Evolutionary conservation across 2,329 filamentous ascomycete species (phyloP), one percentile per base, ranked within the genome.

Genomic region (Calonectria naviculata): DNA sequence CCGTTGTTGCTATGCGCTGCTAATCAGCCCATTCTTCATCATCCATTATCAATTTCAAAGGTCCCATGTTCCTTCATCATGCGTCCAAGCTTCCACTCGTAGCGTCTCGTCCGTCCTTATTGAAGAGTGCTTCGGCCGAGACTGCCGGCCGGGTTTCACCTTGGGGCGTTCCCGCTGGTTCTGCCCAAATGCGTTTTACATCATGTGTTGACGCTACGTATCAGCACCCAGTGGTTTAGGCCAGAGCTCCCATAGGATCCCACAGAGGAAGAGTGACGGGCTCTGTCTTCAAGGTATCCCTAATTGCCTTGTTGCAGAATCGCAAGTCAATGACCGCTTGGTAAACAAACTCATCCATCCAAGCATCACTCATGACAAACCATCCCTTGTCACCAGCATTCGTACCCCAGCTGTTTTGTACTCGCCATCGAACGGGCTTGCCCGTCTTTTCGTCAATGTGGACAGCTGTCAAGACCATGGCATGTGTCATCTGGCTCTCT

Each of bases 391-490:
- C 89, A 0, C 95, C 95, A 0, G 88, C 89, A 0, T 79, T 84
- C 46, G 90, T 87, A 15, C 93, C 94, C 95, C 95, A 97, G 67
- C 90, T 93, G 81, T 97, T 97, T 87, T 97, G 93, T 8, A 97
- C 94, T 65, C 94, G 87, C 95, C 95, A 98, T 52, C 95, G 86
- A 1, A 95, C 89, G 2, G 91, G 87, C 82, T 90, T 89, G 1
- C 90, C 91, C 1, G 81, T 83, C 70, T 90, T 84, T 31, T 88
- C 85, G 71, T 93, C 92, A 3, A 97, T 81, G 79, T 98, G 95
- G 54, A 97, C 95, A 1, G 91, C 95, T 3, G 94, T 97, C 72
- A 98, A 83, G 0, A 97, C 94, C 95, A 97, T 97, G 5, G 95
- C 95, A 78, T 97, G 95, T 1, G 95, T 97, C 95, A 98, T 97